phyloP scores from a whole-genome alignment of 495 filamentous ascomycete species.

The Hyaloscypha bicolor region DNA sequence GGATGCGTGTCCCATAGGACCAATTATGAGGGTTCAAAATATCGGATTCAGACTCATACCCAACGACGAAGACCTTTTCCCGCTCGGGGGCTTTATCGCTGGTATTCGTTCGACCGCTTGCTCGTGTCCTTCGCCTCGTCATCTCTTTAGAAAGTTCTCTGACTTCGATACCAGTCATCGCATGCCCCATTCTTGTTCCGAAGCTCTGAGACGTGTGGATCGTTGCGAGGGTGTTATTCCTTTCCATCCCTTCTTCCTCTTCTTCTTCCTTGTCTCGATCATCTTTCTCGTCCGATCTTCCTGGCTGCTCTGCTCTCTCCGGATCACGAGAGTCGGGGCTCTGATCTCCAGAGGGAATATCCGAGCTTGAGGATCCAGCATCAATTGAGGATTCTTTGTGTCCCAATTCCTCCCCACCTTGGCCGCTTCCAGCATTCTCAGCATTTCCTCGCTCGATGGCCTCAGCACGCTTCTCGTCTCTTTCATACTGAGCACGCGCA shows the following conservation, averaged over 20 bases:
- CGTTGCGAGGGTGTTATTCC: neutral
- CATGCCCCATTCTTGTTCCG: slow-evolving; percentile 27
- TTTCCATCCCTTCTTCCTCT: slow-evolving; percentile 7
- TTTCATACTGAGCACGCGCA: slow-evolving; percentile 21
- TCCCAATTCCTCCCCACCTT: neutral
- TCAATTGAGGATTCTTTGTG: slow-evolving; percentile 20
- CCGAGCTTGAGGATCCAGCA: neutral
- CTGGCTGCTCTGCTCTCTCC: slow-evolving; percentile 18
- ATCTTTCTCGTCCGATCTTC: neutral
- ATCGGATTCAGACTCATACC: slow-evolving; percentile 54
- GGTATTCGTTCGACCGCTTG: slow-evolving; percentile 4
- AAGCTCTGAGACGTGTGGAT: slow-evolving; percentile 17
- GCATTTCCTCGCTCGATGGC: slow-evolving; percentile 21
- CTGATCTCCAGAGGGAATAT: slow-evolving; percentile 7
- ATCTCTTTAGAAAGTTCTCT: slow-evolving; percentile 15
- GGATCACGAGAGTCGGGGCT: slow-evolving; percentile 6
- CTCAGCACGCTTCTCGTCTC: slow-evolving; percentile 19
- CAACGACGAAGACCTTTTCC: slow-evolving; percentile 56
- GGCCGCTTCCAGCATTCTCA: neutral
- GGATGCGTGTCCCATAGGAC: slow-evolving; percentile 37
- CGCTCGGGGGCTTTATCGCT: slow-evolving; percentile 15
- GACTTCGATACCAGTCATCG: slow-evolving; percentile 27
- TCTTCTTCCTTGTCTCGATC: neutral
- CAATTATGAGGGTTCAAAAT: slow-evolving; percentile 54
- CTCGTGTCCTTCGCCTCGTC: slow-evolving; percentile 11